Conservation (phyloP, 371 early-diverging fungal genomes). For the Circinella minor region DNA sequence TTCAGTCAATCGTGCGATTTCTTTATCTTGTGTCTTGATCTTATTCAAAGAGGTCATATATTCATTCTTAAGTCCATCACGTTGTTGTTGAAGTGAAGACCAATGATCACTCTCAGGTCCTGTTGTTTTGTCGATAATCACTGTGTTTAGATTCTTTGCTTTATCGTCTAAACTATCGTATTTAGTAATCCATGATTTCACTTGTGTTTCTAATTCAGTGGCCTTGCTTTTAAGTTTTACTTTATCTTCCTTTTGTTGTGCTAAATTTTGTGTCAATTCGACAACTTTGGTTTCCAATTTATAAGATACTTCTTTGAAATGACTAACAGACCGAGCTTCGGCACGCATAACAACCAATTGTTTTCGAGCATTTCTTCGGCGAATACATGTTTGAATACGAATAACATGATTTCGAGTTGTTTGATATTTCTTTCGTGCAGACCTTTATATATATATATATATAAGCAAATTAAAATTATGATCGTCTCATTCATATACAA, state of each 20-base stretch:
- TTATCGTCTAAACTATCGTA: slow-evolving; percentile 61
- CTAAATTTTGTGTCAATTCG: slow-evolving; percentile 84
- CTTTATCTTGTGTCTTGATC: slow-evolving; percentile 68
- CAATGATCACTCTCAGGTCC: slow-evolving; percentile 56
- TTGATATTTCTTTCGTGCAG: slow-evolving; percentile 66
- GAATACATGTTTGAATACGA: slow-evolving; percentile 81
- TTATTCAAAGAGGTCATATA: slow-evolving; percentile 60
- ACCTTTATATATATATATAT: slow-evolving; percentile 12
- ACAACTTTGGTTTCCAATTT: slow-evolving; percentile 94
- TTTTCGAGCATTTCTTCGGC: slow-evolving; percentile 74
- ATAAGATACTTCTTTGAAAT: slow-evolving; percentile 93
- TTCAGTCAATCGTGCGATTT: slow-evolving; percentile 66
- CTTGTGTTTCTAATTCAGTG: slow-evolving; percentile 65
- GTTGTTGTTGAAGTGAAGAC: slow-evolving; percentile 56
- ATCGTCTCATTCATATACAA: too few species aligned
- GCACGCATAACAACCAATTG: slow-evolving; percentile 71
- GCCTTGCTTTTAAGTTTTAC: slow-evolving; percentile 62
- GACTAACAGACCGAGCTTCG: slow-evolving; percentile 90
- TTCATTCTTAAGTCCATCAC: slow-evolving; percentile 49
- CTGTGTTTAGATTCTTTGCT: slow-evolving; percentile 54
- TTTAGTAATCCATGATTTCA: slow-evolving; percentile 75
- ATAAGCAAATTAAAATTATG: too few species aligned
- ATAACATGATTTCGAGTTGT: slow-evolving; percentile 62
- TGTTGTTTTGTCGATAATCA: slow-evolving; percentile 45
- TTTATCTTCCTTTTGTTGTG: slow-evolving; percentile 76